Evolutionary conservation across 805 yeast species (phyloP), one percentile per base, ranked within the genome.

Genomic region (Kuraishia ogatae): DNA sequence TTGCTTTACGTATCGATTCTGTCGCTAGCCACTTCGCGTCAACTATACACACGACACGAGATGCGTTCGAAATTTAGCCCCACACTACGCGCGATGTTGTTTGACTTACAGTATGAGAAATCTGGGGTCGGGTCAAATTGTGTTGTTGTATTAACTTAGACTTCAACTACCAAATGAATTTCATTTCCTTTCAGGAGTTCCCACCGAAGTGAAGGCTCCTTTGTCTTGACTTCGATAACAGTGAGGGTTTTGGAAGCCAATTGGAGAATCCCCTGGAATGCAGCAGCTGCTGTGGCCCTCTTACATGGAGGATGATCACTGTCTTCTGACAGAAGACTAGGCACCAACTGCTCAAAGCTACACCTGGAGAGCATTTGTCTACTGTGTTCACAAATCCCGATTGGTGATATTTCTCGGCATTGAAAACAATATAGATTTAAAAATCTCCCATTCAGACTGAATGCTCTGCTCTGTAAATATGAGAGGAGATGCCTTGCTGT

Each of bases 251-350:
- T 26, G 19, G 52, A 23, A 65, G 52, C 52, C 52, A 50, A 29
- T 26, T 50, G 52, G 17, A 50, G 43, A 50, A 50, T 39, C 10
- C 52, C 39, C 52, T 50, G 66, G 54, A 61, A 68, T 6, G 52
- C 52, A 26, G 35, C 43, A 6, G 43, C 52, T 22, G 52, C 52
- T 6, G 29, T 22, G 10, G 46, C 43, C 21, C 29, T 50, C 52
- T 29, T 50, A 17, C 43, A 39, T 20, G 52, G 22, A 26, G n/a
- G 43, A 6, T 29, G 15, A 3, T 35, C 43, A 35, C 43, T 35
- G n/a, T 10, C 15, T 35, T 7, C 7, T 35, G 43, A 35, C n/a
- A 13, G 4, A 35, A 11, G 17, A 11, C 43, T 35, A 17, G 43
- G 43, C 7, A 17, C 43, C 43, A 35, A 11, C 17, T 35, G 17